These are phyloP conservation scores for Scedosporium apiospermum DNA, from an alignment of 2,329 filamentous ascomycete genomes.

Conservation along the genomic window DNA sequence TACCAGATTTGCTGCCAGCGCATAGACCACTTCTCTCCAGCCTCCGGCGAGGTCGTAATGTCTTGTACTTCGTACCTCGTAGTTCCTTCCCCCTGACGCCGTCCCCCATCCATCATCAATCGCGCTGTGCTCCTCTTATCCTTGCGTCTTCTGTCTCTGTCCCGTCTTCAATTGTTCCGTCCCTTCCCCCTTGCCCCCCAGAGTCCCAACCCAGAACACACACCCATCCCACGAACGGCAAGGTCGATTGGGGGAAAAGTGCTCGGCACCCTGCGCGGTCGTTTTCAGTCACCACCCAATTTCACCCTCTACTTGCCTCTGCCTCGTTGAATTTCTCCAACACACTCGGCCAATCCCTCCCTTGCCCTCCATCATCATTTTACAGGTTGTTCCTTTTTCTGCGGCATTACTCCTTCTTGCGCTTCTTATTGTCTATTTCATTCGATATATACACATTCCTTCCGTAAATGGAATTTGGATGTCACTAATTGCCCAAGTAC, in stretches of 20 bases:
- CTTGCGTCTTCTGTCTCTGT: not conserved
- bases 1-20: not conserved
- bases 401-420: not conserved
- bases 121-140: not conserved
- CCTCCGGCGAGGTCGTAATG: too few relatives aligned
- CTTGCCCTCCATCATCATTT: not conserved
- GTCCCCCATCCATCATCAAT: not conserved
- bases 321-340: not conserved
- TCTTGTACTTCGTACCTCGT: too few relatives aligned
- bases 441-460: not conserved
- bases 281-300: not conserved
- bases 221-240: not conserved
- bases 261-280: not conserved
- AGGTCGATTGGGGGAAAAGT: slow-evolving; percentile 1
- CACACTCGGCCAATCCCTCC: not conserved
- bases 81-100: not conserved
- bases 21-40: not conserved
- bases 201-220: not conserved
- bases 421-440: slow-evolving; percentile 3
- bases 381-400: not conserved
- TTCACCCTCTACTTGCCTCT: not conserved
- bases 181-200: not conserved
- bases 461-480: not conserved
- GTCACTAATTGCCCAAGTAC: not conserved
- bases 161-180: not conserved